Evolutionary conservation across 768 basidiomycete genomes (phyloP), one percentile per base, ranked within the genome.

Genomic region (Boletus reticuloceps): DNA sequence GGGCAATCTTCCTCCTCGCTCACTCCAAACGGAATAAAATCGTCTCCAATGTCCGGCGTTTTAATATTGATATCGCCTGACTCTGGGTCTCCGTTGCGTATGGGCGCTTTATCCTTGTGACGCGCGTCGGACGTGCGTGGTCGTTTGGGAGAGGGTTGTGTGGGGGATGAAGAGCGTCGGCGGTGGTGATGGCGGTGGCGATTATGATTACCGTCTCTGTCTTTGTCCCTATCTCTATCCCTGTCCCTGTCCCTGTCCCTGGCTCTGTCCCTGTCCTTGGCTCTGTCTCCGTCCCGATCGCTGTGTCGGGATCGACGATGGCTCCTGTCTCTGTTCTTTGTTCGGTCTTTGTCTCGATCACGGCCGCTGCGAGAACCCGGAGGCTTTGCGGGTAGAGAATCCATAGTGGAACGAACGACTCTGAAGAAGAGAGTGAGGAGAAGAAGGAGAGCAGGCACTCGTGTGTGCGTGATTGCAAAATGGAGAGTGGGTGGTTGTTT

Each of bases 401-500:
- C 54, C 67, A 70, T 70, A 4, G n/a, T 20, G 0, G 25, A 44
- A 19, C 0, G 3, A 20, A 31, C 25, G 11, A 13, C 19, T 14
- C 6, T 22, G 19, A 14, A 37, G 6, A 19, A 19, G 17, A 27
- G 4, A 29, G 12, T 1, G 8, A 46, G 14, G 14, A 39, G 27
- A 27, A 38, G n/a, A 12, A n/a, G 12, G 22, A 16, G 11, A 32
- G 34, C 1, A 20, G 19, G 17, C 9, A 29, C 29, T 27, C 27
- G 29, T 29, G 9, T 29, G 34, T 17, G 16, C 14, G 47, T n/a
- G 22, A 29, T 31, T 22, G 47, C 47, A 38, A n/a, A 22, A 36
- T 42, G 36, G 14, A 25, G 44, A 25, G 44, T 56, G 41, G 32
- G 53, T 47, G 59, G 50, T 66, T 69, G 67, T 70, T 66, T 69